Evolutionary conservation across 1,284 basidiomycete genomes (phyloP), one percentile per base, ranked within the genome.

Genomic region (Apiotrichum siamense): DNA sequence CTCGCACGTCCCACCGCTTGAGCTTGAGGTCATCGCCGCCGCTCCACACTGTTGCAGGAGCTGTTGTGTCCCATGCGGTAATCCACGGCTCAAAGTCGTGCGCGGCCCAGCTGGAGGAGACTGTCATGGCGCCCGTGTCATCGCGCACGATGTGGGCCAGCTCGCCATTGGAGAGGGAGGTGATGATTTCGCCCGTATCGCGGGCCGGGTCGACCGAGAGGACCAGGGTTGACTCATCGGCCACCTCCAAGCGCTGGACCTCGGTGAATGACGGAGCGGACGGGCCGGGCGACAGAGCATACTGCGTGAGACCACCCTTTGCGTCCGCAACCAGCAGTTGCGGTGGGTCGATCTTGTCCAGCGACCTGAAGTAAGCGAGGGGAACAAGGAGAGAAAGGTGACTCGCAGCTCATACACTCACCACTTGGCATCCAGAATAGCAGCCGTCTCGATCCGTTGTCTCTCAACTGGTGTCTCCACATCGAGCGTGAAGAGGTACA

Each of bases 61-160:
- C 75, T 85, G 87, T 92, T 60, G 86, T 85, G 66, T 97, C 83
- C 83, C 88, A 98, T 0, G 87, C 84, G 0, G 85, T 83, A 42
- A 91, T 84, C 96, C 96, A 99, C 0, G 94, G 87, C 69, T 98
- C 96, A 64, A 83, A 85, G 54, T 92, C 89, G 67, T 98, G 96
- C 6, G 89, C 94, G 10, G 81, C 76, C 93, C 94, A 98, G 2
- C 76, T 77, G 17, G 79, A 68, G 2, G 72, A 71, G 1, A 84
- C 67, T 0, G 66, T 47, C 39, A 43, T 31, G n/a, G 11, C 44
- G 21, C 48, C 52, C 7, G 36, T 44, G 13, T 87, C 70, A 4
- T 72, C 73, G 21, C 74, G 70, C 2, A 79, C 77, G 6, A 93
- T 74, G 17, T 87, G 74, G 20, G 81, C 79, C 18, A 96, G 66